phyloP scores from a whole-genome alignment of 768 basidiomycete genomes.

The Pleurotus tuber-regium region DNA sequence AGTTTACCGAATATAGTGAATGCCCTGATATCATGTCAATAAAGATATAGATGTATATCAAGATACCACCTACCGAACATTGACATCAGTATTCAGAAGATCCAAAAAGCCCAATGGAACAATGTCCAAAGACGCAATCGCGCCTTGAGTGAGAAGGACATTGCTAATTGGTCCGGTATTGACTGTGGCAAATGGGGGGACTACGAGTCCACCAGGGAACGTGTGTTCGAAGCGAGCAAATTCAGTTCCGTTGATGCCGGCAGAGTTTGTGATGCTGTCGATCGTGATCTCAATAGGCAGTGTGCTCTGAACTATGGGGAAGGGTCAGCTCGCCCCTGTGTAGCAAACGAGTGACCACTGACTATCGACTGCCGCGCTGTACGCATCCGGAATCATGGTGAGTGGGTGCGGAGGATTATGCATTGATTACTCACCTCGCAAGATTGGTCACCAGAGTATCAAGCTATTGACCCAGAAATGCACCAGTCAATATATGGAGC shows the following conservation, averaged over 20 bases:
- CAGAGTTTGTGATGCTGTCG: conserved; percentile 37
- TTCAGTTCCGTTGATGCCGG: conserved; percentile 49
- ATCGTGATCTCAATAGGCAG: conserved; percentile 45
- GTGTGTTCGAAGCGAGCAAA: conserved; percentile 60
- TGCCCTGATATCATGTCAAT: conserved; percentile 19
- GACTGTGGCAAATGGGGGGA: conserved; percentile 45
- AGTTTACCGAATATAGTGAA: conserved; percentile 28
- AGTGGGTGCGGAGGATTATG: too few relatives aligned
- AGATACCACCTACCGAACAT: conserved; percentile 29
- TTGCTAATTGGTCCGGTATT: conserved; percentile 59
- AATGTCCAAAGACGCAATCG: conserved; percentile 45
- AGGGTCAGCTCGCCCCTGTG: conserved; percentile 28
- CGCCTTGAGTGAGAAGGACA: conserved; percentile 56
- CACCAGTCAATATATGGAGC: not conserved
- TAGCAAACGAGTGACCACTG: not conserved
- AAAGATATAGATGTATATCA: not conserved
- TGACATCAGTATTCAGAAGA: conserved; percentile 36
- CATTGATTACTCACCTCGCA: conserved; percentile 30
- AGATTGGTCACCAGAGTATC: conserved; percentile 33
- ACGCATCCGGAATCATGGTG: too few relatives aligned
- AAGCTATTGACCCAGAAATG: conserved; percentile 22
- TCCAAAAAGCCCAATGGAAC: conserved; percentile 55
- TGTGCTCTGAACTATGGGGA: conserved; percentile 21
- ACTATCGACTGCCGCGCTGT: not conserved
- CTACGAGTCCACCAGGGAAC: conserved; percentile 50